A percentile compares a stretch with the other conserved stretches of the same genome.
These are phyloP conservation scores for Oryza meyeriana DNA, from an alignment of 176 grass and related monocot genomes.

Conservation along the genomic window DNA sequence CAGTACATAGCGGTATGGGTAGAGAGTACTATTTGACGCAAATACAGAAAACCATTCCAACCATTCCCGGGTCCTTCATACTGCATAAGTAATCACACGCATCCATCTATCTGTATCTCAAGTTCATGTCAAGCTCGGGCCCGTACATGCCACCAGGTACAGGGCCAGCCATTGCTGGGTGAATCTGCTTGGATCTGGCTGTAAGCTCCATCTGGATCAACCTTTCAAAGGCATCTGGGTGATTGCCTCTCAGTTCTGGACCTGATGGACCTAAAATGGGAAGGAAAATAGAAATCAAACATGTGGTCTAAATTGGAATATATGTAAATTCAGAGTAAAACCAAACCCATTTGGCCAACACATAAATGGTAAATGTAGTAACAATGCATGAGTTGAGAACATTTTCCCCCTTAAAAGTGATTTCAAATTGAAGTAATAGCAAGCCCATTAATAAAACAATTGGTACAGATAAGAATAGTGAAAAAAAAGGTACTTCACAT, in stretches of 20 bases:
- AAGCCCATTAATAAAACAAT: not conserved
- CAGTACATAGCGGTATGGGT: conserved; percentile 16
- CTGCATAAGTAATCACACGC: not conserved
- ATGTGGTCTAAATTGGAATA: not conserved
- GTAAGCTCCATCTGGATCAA: conserved; percentile 79
- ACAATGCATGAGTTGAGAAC: not conserved
- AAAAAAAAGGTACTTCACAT: not conserved
- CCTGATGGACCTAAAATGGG: conserved; percentile 38
- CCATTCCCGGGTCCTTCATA: not conserved
- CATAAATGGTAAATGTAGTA: not conserved
- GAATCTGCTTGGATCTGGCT: conserved; percentile 71
- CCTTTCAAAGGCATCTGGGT: conserved; percentile 67
- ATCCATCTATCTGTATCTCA: conserved; percentile 62
- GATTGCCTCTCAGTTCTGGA: conserved; percentile 44
- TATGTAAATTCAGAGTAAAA: not conserved
- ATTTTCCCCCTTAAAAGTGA: not conserved
- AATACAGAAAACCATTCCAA: conserved; percentile 33
- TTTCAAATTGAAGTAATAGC: not conserved
- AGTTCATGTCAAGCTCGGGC: conserved; percentile 58
- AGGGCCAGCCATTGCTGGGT: conserved; percentile 48
- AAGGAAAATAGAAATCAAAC: not conserved
- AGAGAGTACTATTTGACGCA: not conserved
- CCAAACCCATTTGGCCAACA: not conserved
- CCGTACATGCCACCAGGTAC: conserved; percentile 57
- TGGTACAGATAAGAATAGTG: not conserved